Evolutionary conservation across 1,284 basidiomycete genomes (phyloP).

Genomic region (Limonomyces culmigenus): DNA sequence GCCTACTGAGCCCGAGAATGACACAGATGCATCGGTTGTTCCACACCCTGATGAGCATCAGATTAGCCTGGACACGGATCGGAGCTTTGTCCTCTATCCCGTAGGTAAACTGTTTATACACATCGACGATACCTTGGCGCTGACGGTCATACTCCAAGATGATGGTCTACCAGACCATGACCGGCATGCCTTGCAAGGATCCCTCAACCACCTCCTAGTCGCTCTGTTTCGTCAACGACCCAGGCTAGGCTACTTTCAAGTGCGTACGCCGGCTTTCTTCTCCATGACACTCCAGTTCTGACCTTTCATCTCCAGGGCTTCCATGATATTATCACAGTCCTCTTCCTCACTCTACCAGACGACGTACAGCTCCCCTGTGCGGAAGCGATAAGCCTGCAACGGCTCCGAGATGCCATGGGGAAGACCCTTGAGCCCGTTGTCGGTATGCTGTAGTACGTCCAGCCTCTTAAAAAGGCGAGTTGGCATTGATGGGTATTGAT

Average conservation of each 20-base stretch:
- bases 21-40: background rate
- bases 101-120: slow-evolving; percentile 38
- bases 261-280: slow-evolving; percentile 12
- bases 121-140: slow-evolving; percentile 8
- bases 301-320: slow-evolving; percentile 42
- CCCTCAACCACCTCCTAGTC: slow-evolving; percentile 61
- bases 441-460: slow-evolving; percentile 54
- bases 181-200: slow-evolving; percentile 38
- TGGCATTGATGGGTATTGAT: slow-evolving; percentile 4
- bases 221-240: slow-evolving; percentile 59
- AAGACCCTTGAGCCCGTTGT: slow-evolving; percentile 70
- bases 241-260: slow-evolving; percentile 75
- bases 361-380: slow-evolving; percentile 38
- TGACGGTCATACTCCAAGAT: slow-evolving; percentile 10
- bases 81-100: slow-evolving; percentile 81
- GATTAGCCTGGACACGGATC: slow-evolving; percentile 72
- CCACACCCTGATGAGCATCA: slow-evolving; percentile 67
- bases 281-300: background rate
- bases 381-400: slow-evolving; percentile 64
- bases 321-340: slow-evolving; percentile 80
- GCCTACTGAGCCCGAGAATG: no score
- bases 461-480: background rate
- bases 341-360: slow-evolving; percentile 64
- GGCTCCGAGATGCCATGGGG: slow-evolving; percentile 84
- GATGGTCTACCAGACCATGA: no score